Base-by-base conservation (phyloP, 2,329 filamentous ascomycete genomes). In the Juglanconis oblonga region DNA sequence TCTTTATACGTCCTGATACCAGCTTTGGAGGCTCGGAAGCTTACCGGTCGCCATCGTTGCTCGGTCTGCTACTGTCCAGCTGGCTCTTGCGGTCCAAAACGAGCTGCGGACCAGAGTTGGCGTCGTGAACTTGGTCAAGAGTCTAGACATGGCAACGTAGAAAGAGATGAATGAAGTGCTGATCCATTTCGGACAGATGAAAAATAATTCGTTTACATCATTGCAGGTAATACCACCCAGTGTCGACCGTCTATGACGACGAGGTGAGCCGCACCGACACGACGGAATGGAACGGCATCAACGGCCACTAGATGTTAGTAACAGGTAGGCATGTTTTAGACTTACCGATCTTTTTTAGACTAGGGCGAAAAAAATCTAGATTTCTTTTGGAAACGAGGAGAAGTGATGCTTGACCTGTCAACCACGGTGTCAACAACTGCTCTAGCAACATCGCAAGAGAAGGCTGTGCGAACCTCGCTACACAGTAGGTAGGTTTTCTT, bases 41-140 rank as follows among this genome's bases (percentile, higher is more conserved):
- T 1, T 33, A 51, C 47, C 51, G 33, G 59, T 58, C 4, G 59
- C 55, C 59, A 55, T 62, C 11, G 55, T 62, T 52, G 47, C 47
- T 48, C 55, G 40, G 8, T 35, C 33, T 42, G 35, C n/a, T 49
- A 44, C 5, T 42, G 47, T 54, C 55, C 42, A 53, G 52, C 29
- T 33, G 9, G 38, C 35, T 3, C n/a, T 33, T 7, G 33, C 10
- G 1, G 55, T 11, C 31, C 35, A 48, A 47, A 49, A 59, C 6
- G 52, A 40, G 33, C 38, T 52, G 52, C 40, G 47, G 35, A 52
- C 52, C 6, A 62, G 14, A 14, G 10, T 24, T 35, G 55, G 49
- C 5, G 40, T 24, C 7, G n/a, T 32, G 2, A 55, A 14, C 29
- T 40, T 52, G 29, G 55, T 33, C 5, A 59, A 7, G 0, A 47